phyloP scores from a whole-genome alignment of 768 basidiomycete species.

The Saitozyma sp. region DNA sequence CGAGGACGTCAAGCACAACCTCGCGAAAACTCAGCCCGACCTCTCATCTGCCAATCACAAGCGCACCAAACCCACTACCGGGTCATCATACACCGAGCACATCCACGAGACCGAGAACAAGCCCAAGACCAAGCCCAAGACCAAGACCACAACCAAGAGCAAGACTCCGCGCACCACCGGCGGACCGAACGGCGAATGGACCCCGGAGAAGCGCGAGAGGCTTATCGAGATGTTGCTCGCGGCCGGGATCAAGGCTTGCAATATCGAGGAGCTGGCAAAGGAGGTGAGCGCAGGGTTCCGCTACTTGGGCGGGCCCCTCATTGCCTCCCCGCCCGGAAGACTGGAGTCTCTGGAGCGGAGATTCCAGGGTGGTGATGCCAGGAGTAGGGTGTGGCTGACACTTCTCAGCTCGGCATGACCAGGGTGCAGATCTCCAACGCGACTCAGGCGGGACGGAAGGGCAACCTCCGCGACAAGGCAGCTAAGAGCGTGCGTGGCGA shows the following conservation, averaged over 20 bases:
- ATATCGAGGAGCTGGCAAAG: neutral
- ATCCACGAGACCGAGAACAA: neutral
- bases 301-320: no score
- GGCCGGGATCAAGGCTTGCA: neutral
- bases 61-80: neutral
- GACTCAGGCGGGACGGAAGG: constrained; percentile 14
- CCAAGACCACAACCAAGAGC: no score
- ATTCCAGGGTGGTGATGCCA: no score
- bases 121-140: neutral
- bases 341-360: no score
- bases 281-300: constrained; percentile 3
- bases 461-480: constrained; percentile 22
- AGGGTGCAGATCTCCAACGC: constrained; percentile 8
- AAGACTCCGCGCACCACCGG: no score
- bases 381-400: constrained; percentile 1
- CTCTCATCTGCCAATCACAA: neutral
- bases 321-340: no score
- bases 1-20: no score
- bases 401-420: constrained; percentile 8
- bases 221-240: constrained; percentile 3
- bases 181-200: neutral
- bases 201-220: constrained; percentile 12
- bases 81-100: neutral
- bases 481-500: constrained; percentile 20
- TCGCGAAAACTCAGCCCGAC: no score